Evolutionary conservation across 2,329 filamentous ascomycete species (phyloP).

Genomic region (Colletotrichum liaoningense): DNA sequence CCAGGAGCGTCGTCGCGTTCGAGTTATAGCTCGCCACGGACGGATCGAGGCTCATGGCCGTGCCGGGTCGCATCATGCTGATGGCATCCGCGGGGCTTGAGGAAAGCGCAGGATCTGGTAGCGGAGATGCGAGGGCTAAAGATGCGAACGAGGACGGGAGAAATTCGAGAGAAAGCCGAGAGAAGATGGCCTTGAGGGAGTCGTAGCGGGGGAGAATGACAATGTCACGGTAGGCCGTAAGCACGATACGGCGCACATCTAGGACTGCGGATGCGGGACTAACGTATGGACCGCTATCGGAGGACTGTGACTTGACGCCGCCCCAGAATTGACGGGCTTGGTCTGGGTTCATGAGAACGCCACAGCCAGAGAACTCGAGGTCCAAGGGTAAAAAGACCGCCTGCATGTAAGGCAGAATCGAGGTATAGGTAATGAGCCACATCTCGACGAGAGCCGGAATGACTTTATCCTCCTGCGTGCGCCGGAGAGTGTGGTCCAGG

Average conservation of each 20-base stretch:
- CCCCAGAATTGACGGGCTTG: slow-evolving; percentile 94
- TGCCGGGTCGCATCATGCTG: slow-evolving; percentile 71
- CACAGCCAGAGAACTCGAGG: slow-evolving; percentile 89
- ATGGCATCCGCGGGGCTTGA: slow-evolving; percentile 57
- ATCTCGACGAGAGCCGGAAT: slow-evolving; percentile 91
- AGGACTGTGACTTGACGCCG: slow-evolving; percentile 63
- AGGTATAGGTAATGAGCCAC: slow-evolving; percentile 93
- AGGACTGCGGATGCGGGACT: slow-evolving; percentile 68
- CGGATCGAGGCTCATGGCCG: slow-evolving; percentile 80
- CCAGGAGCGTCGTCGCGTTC: slow-evolving; percentile 83
- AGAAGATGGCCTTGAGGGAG: slow-evolving; percentile 89
- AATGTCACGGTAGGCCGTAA: slow-evolving; percentile 88
- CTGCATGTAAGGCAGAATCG: slow-evolving; percentile 92
- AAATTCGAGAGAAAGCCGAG: slow-evolving; percentile 86
- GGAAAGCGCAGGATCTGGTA: slow-evolving; percentile 58
- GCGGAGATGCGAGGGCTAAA: slow-evolving; percentile 65
- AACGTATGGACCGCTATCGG: slow-evolving; percentile 52
- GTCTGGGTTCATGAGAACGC: slow-evolving; percentile 79
- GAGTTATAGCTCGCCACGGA: slow-evolving; percentile 83
- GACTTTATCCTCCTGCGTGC: slow-evolving; percentile 86
- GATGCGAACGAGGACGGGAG: slow-evolving; percentile 64
- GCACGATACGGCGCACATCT: slow-evolving; percentile 88
- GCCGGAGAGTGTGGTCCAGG: slow-evolving; percentile 84
- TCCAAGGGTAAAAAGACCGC: slow-evolving; percentile 94
- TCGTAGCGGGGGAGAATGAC: slow-evolving; percentile 92